phyloP scores from a whole-genome alignment of 2,329 filamentous ascomycete genomes.

The Phialocephala subalpina region DNA sequence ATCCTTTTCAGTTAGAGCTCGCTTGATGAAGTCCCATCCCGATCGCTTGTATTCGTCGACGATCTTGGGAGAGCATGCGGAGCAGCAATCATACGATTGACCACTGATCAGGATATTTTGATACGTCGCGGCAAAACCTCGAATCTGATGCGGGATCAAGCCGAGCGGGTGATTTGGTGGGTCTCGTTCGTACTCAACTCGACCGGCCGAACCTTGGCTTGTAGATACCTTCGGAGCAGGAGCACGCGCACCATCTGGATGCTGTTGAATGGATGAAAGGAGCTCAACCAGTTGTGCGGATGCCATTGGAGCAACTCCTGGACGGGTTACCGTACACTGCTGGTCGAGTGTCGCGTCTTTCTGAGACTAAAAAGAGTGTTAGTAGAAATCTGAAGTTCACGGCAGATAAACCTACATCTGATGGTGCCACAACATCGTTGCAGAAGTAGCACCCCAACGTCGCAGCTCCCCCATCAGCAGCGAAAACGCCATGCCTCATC shows the following conservation, averaged over 20 bases:
- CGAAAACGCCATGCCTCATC: constrained; percentile 88
- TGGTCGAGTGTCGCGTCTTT: constrained; percentile 97
- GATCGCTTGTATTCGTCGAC: constrained; percentile 71
- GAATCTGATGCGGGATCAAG: constrained; percentile 81
- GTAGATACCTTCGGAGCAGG: constrained; percentile 56
- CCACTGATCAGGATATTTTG: constrained; percentile 78
- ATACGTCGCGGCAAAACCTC: constrained; percentile 79
- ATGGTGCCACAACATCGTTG: constrained; percentile 94
- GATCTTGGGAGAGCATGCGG: constrained; percentile 78
- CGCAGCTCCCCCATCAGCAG: constrained; percentile 61
- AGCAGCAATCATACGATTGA: constrained; percentile 81
- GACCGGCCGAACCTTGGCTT: constrained; percentile 46
- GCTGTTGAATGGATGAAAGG: constrained; percentile 86
- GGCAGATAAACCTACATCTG: constrained; percentile 72
- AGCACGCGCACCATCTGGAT: constrained; percentile 73
- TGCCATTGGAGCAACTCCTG: constrained; percentile 90
- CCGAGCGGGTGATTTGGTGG: constrained; percentile 68
- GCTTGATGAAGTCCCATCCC: constrained; percentile 81
- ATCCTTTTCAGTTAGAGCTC: constrained; percentile 76
- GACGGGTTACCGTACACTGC: constrained; percentile 96
- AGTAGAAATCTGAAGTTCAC: constrained; percentile 18
- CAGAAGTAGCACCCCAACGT: constrained; percentile 97
- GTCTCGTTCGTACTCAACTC: constrained; percentile 58
- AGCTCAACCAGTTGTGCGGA: constrained; percentile 92
- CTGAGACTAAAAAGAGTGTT: constrained; percentile 69